Conservation (phyloP, 2,329 filamentous ascomycete species). For the Colletotrichum eleusines region DNA sequence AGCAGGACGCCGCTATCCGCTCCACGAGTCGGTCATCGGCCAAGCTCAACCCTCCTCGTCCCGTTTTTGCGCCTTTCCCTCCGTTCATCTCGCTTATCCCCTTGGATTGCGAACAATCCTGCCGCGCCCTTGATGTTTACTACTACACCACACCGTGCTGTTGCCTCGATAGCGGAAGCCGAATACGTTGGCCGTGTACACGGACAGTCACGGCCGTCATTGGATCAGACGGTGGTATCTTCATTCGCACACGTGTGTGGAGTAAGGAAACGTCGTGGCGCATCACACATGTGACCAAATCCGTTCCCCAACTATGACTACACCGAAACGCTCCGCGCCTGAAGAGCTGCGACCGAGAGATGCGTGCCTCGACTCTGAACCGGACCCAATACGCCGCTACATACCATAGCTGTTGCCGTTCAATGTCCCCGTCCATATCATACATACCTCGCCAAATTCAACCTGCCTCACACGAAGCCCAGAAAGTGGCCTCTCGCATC, state of each 20-base stretch:
- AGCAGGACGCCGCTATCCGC: slow-evolving; percentile 19
- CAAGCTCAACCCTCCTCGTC: slow-evolving; percentile 24
- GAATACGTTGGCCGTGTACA: background rate
- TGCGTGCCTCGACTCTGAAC: slow-evolving; percentile 6
- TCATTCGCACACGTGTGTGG: background rate
- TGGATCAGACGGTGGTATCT: slow-evolving; percentile 23
- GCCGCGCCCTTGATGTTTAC: slow-evolving; percentile 2
- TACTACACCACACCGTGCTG: too few species aligned
- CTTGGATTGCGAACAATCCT: slow-evolving; percentile 6
- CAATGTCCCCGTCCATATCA: slow-evolving; percentile 9
- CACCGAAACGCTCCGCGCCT: slow-evolving; percentile 33
- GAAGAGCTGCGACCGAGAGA: slow-evolving; percentile 27
- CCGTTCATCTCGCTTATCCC: background rate
- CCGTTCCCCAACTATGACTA: slow-evolving; percentile 7
- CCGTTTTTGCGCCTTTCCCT: background rate
- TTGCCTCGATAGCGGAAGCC: background rate
- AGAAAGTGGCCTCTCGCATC: slow-evolving; percentile 8
- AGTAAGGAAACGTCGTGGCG: background rate
- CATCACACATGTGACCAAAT: slow-evolving; percentile 23
- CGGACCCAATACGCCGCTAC: background rate
- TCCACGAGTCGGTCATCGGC: slow-evolving; percentile 22
- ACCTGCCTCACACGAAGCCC: background rate
- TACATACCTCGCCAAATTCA: slow-evolving; percentile 18
- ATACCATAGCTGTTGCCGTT: background rate
- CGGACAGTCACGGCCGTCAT: slow-evolving; percentile 27